phyloP scores from a whole-genome alignment of 2,329 filamentous ascomycete genomes.

The Arthroderma sp. region DNA sequence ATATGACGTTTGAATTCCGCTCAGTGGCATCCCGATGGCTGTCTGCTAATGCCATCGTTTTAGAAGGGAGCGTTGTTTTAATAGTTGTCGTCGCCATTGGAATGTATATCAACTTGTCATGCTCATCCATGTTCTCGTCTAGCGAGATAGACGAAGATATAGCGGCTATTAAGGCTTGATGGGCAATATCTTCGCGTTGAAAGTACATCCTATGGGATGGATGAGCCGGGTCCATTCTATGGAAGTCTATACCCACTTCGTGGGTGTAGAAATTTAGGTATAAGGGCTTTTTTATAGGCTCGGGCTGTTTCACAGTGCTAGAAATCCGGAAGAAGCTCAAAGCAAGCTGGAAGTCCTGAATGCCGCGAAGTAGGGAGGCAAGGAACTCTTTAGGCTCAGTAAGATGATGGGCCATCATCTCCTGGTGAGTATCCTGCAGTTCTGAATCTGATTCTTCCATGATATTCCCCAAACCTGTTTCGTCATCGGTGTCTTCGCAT shows the following conservation, averaged over 20 bases:
- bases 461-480: conserved; percentile 59
- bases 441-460: conserved; percentile 54
- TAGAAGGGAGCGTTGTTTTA: conserved; percentile 86
- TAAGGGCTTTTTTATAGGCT: conserved; percentile 56
- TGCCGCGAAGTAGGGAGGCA: conserved; percentile 76
- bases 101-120: conserved; percentile 79
- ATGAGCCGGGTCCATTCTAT: conserved; percentile 81
- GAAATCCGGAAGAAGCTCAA: conserved; percentile 82
- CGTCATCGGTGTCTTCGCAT: conserved; percentile 27
- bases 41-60: conserved; percentile 70
- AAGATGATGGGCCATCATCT: conserved; percentile 65
- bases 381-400: conserved; percentile 89
- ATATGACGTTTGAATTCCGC: conserved; percentile 88
- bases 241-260: conserved; percentile 84
- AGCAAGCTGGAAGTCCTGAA: conserved; percentile 93
- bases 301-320: conserved; percentile 60
- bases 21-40: conserved; percentile 63
- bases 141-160: conserved; percentile 85
- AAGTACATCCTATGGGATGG: conserved; percentile 99
- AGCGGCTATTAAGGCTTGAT: conserved; percentile 84
- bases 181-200: conserved; percentile 77
- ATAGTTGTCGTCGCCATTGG: conserved; percentile 96
- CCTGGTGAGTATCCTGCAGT: conserved; percentile 52
- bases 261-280: conserved; percentile 87
- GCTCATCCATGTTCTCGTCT: conserved; percentile 75